Percentiles rank a stretch among this genome's conserved stretches.
phyloP scores from a whole-genome alignment of 306 rosid species.

The Cucumis hystrix region DNA sequence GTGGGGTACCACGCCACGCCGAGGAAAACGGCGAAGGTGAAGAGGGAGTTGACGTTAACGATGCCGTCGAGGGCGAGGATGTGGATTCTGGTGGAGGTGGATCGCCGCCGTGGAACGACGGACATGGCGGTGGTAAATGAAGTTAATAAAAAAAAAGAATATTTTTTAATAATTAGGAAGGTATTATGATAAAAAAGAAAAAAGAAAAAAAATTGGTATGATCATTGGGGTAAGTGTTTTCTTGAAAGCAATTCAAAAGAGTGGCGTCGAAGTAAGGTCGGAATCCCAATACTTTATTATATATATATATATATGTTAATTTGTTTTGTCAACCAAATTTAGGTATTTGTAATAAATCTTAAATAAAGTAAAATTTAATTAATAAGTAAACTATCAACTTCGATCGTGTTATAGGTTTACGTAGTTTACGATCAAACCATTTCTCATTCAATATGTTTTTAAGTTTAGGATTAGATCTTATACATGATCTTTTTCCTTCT shows the following conservation, averaged over 20 bases:
- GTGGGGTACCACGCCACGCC: slow-evolving; percentile 56
- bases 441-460: too few species aligned
- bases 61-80: slow-evolving; percentile 76
- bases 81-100: slow-evolving; percentile 49
- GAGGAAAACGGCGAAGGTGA: slow-evolving; percentile 69
- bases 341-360: too few species aligned
- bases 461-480: too few species aligned
- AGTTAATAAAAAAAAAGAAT: neutral
- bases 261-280: slow-evolving; percentile 4
- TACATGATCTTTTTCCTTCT: too few species aligned
- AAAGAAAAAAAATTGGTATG: neutral
- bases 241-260: neutral
- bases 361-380: too few species aligned
- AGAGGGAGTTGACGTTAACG: slow-evolving; percentile 78
- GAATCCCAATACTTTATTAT: neutral
- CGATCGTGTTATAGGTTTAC: too few species aligned
- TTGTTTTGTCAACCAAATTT: too few species aligned
- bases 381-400: too few species aligned
- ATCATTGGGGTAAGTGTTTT: neutral
- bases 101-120: slow-evolving; percentile 19
- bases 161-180: neutral
- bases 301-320: neutral
- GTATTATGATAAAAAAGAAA: neutral
- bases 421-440: too few species aligned
- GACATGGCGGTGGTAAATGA: slow-evolving; percentile 24